Conservation (phyloP, 2,329 filamentous ascomycete species). For the Ophiognomonia clavigignenti-juglandacearum region DNA sequence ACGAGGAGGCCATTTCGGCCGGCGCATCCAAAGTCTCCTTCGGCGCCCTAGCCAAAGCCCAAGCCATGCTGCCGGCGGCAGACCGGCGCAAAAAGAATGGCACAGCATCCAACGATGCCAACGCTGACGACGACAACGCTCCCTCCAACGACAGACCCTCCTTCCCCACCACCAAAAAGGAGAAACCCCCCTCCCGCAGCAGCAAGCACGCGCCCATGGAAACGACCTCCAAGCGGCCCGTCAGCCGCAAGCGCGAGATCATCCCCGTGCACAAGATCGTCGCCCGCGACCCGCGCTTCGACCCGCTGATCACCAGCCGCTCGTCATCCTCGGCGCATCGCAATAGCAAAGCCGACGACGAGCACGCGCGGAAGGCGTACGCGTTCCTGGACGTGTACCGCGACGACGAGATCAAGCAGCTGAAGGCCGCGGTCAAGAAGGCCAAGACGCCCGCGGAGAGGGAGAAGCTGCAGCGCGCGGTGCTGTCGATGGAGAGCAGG, state of each 20-base stretch:
- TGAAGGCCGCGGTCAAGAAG: constrained; percentile 62
- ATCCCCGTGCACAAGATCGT: constrained; percentile 53
- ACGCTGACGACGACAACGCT: constrained; percentile 25
- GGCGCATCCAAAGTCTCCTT: constrained; percentile 68
- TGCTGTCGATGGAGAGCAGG: constrained; percentile 75
- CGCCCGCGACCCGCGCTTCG: constrained; percentile 83
- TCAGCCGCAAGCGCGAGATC: constrained; percentile 74
- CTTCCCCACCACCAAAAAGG: constrained; percentile 34
- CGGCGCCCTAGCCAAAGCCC: constrained; percentile 82
- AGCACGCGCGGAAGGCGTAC: constrained; percentile 67
- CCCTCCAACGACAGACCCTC: constrained; percentile 12
- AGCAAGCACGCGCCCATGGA: constrained; percentile 89
- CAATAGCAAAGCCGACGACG: constrained; percentile 44
- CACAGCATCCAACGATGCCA: constrained; percentile 17
- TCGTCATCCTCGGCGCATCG: constrained; percentile 10
- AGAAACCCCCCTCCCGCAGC: constrained; percentile 20
- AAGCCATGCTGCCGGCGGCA: constrained; percentile 55
- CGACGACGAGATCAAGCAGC: constrained; percentile 71
- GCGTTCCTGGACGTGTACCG: constrained; percentile 85
- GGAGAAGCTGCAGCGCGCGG: constrained; percentile 65
- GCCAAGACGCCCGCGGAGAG: constrained; percentile 61
- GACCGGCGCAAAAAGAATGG: constrained; percentile 23
- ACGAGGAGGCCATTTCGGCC: constrained; percentile 33
- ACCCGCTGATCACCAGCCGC: constrained; percentile 45
- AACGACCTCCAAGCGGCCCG: constrained; percentile 75